Percentiles rank a stretch among this genome's conserved stretches.
These are phyloP conservation scores for Epichloe gansuensis DNA, from an alignment of 2,329 filamentous ascomycete genomes.

Conservation along the genomic window DNA sequence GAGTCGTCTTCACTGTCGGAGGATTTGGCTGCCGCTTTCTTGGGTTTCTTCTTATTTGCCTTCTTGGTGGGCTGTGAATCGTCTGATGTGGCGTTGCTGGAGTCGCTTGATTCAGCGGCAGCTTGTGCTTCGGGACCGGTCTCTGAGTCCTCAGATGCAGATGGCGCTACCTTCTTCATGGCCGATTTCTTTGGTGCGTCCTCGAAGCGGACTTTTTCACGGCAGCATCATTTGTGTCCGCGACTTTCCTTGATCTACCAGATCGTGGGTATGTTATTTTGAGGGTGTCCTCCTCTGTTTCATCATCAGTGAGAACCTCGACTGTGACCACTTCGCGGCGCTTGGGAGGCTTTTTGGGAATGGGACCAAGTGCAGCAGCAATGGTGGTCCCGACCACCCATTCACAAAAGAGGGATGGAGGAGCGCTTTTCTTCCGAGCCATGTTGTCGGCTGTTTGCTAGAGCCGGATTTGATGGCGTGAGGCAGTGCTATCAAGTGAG, in stretches of 20 bases:
- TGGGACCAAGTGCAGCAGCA: slow-evolving; percentile 15
- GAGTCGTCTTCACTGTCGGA: slow-evolving; percentile 18
- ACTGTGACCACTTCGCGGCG: slow-evolving; percentile 25
- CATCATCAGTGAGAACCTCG: slow-evolving; percentile 38
- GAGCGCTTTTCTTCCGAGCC: neutral
- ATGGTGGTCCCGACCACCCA: slow-evolving; percentile 29
- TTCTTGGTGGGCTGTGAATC: slow-evolving; percentile 7
- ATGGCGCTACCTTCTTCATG: slow-evolving; percentile 19
- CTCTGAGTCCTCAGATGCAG: slow-evolving; percentile 12
- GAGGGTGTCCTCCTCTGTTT: slow-evolving; percentile 36
- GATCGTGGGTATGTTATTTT: slow-evolving; percentile 36
- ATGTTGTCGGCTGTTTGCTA: neutral
- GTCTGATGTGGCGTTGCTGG: slow-evolving; percentile 9
- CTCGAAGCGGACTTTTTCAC: slow-evolving; percentile 34
- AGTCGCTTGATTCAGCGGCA: slow-evolving; percentile 11
- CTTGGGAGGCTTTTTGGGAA: slow-evolving; percentile 14
- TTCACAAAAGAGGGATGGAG: slow-evolving; percentile 21
- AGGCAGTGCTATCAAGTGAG: neutral
- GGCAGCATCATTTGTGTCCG: slow-evolving; percentile 4
- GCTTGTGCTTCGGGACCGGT: slow-evolving; percentile 12
- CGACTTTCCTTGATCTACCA: slow-evolving; percentile 7
- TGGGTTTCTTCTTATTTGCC: slow-evolving; percentile 12
- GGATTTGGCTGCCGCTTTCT: slow-evolving; percentile 6
- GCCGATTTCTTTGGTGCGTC: slow-evolving; percentile 23
- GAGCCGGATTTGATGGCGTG: too few species aligned